Base-by-base conservation (phyloP, 371 early-diverging fungal species). In the Lichtheimia corymbifera region DNA sequence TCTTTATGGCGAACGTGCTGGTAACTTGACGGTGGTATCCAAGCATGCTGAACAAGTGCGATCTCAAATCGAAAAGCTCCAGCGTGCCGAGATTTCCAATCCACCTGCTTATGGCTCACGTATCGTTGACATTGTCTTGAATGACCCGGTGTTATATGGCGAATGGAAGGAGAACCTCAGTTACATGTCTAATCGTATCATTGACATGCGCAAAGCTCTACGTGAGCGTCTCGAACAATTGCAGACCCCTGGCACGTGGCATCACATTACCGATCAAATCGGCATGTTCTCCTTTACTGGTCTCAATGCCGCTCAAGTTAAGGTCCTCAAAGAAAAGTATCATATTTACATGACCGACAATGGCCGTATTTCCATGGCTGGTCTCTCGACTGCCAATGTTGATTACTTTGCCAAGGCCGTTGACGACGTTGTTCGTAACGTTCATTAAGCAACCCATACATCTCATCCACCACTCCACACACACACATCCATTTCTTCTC, bases 281-380 rank as follows among this genome's bases (percentile, higher is more conserved):
- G 97, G 98, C 70, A 97, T 97, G 98, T 97, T 97, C 68, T 88
- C 90, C 5, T 97, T 87, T 77, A 97, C 98, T 4, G 98, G 98
- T 12, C 74, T 96, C 42, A 85, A 63, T 24, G 76, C 72, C n/a
- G 42, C 68, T 17, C 92, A 93, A 68, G 93, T 91, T 58, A 80
- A 82, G 61, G 81, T 83, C 3, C 77, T 96, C 58, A 84, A 82
- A 59, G 86, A 88, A 40, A 87, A 93, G 72, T 92, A 91, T 74
- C 96, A 95, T 66, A 84, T 95, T 59, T 97, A 95, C 66, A 63
- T 97, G 84, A 93, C 94, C 22, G 92, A 91, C 55, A 94, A 94
- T 65, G 97, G 98, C 17, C 90, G 97, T 62, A 91, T 97, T 61
- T 94, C 94, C 47, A 93, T 96, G 88, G 96, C 97, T 49, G 96